Base-by-base conservation (phyloP, 345 rosid genomes). In the Gossypium herbaceum region DNA sequence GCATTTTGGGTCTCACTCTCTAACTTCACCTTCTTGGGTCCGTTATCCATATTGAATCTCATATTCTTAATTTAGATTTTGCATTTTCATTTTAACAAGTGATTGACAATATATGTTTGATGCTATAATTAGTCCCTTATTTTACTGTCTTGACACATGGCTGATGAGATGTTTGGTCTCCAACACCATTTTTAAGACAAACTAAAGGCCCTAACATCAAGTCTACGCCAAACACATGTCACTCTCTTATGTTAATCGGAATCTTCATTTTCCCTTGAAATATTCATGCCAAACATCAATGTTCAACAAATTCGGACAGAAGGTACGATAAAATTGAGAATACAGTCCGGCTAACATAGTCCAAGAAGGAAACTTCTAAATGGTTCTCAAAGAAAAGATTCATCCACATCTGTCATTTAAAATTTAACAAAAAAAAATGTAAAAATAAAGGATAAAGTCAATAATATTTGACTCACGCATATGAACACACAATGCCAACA, bases 41-140 rank as follows among this genome's bases (percentile, higher is more conserved):
- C 79, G 7, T 76, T 22, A 59, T 70, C 80, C 84, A 78, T 84
- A 44, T 75, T 79, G 75, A 59, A 77, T 55, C 71, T 67, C 6
- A 51, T 15, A 25, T 16, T 34, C 56, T 44, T 2, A 34, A 71
- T 54, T 58, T 29, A 4, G 68, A 57, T 54, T 67, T 45, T 67
- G n/a, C 34, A 45, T 12, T 20, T 67, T 45, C 6, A 12, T 67
- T 74, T 13, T 65, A 8, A 24, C 9, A 7, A 74, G 15, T 9
- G 9, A 12, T 29, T 1, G 45, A 22, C 57, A 63, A 56, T 20
- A 56, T 9, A 56, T 19, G 10, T 24, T 52, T 5, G 60, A 20
- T 61, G 29, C 2, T 44, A 22, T 54, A 41, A 56, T 58, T 2
- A 58, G 48, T 3, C 13, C 13, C 60, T 60, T 41, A 5, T 73